Evolutionary conservation across 2,329 filamentous ascomycete species (phyloP).

Genomic region (Fusarium cyanostomum): DNA sequence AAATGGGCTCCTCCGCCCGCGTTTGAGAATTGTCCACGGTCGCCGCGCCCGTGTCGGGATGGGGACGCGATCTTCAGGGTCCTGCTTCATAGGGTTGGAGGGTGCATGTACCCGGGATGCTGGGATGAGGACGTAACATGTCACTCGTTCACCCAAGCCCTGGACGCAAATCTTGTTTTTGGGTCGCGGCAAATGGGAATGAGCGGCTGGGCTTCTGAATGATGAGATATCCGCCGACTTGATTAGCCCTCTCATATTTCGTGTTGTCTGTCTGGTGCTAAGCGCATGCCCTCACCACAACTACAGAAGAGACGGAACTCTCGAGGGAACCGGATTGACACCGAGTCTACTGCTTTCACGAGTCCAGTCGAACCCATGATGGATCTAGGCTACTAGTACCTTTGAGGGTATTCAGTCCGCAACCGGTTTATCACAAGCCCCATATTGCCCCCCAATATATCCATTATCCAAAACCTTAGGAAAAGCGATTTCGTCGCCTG

Average conservation of each 20-base stretch:
- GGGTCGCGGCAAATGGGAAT: not conserved
- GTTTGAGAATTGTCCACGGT: slow-evolving; percentile 30
- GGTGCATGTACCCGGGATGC: no score
- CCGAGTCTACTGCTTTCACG: no score
- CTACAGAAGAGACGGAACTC: no score
- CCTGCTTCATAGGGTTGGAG: slow-evolving; percentile 36
- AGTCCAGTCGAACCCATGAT: no score
- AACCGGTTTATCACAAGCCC: slow-evolving; percentile 3
- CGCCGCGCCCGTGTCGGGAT: slow-evolving; percentile 23
- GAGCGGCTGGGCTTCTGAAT: slow-evolving; percentile 2
- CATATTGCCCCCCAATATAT: not conserved
- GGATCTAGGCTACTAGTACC: no score
- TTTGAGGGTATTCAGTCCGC: no score
- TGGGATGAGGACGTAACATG: not conserved
- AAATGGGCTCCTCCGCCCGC: slow-evolving; percentile 23
- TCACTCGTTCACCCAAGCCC: not conserved
- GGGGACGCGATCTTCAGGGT: slow-evolving; percentile 43
- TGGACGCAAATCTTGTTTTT: slow-evolving; percentile 4
- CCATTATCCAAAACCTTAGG: no score
- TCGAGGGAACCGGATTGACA: no score
- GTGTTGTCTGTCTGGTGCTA: not conserved
- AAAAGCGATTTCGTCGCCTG: no score
- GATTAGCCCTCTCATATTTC: not conserved
- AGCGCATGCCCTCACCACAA: no score
- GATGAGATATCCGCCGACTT: slow-evolving; percentile 18